Evolutionary conservation across 1,284 basidiomycete species (phyloP), one percentile per base, ranked within the genome.

Genomic region (Prillingera fragicola): DNA sequence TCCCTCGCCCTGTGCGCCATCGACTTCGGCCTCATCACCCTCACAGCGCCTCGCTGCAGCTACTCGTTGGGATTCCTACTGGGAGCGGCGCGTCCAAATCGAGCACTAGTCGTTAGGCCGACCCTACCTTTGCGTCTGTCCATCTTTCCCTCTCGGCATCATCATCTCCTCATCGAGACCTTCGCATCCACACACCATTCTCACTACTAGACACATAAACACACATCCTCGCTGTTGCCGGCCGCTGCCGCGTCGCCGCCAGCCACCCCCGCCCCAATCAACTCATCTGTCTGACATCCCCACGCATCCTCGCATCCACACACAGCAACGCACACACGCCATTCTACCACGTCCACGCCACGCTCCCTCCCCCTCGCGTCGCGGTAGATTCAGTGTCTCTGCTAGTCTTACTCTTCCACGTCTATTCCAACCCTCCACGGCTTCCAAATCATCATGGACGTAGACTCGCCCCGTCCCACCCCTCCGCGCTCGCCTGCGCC

Each of bases 381-480:
- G n/a, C n/a, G n/a, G n/a, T n/a, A n/a, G n/a, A n/a, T n/a, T n/a
- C n/a, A n/a, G n/a, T n/a, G n/a, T n/a, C n/a, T n/a, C n/a, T n/a
- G n/a, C n/a, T n/a, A n/a, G n/a, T n/a, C n/a, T n/a, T n/a, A n/a
- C n/a, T n/a, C n/a, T n/a, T n/a, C n/a, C n/a, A n/a, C n/a, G n/a
- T n/a, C n/a, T n/a, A n/a, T n/a, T n/a, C n/a, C n/a, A n/a, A n/a
- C 9, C 22, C 25, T 19, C 17, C 19, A 9, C 23, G 33, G 18
- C 38, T 15, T 17, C 9, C 24, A 19, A 23, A 31, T 25, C 26
- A 45, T 24, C 21, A 53, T 53, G 51, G 51, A 53, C 18, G 40
- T 49, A 38, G 51, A 49, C 45, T 41, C 41, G 28, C 43, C 41
- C 2, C 41, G 25, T 8, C 38, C 38, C 9, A 38, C 50, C 5